Conservation (phyloP, 495 filamentous ascomycete genomes). For the Jackrogersella multiformis region DNA sequence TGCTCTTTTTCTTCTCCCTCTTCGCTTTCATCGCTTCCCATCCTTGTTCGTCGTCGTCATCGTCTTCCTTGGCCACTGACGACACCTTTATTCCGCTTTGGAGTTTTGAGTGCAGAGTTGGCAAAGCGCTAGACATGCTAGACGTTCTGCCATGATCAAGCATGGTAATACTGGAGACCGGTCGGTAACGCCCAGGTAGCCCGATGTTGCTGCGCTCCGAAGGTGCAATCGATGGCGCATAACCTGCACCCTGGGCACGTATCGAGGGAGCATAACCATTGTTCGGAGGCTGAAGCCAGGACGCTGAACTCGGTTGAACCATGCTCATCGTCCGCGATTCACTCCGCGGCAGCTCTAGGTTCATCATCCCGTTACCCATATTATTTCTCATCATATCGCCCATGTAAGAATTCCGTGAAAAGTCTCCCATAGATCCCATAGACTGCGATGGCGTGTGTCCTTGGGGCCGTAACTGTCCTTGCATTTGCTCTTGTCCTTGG, state of each 20-base stretch:
- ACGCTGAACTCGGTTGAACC: conserved; percentile 73
- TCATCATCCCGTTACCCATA: conserved; percentile 39
- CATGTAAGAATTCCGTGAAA: conserved; percentile 56
- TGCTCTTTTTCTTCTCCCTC: conserved; percentile 78
- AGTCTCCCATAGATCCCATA: conserved; percentile 47
- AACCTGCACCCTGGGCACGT: conserved; percentile 54
- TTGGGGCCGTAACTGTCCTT: conserved; percentile 44
- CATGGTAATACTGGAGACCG: conserved; percentile 68
- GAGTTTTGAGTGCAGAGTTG: conserved; percentile 37
- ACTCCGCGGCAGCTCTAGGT: conserved; percentile 48
- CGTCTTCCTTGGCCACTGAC: conserved; percentile 56
- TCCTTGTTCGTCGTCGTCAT: conserved; percentile 80
- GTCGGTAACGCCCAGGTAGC: conserved; percentile 88
- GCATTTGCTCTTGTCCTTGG: conserved; percentile 41
- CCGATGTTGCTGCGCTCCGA: conserved; percentile 95
- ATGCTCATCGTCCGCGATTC: conserved; percentile 77
- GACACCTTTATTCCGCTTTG: conserved; percentile 35
- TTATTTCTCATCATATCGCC: conserved; percentile 49
- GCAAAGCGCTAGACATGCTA: conserved; percentile 61
- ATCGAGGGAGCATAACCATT: conserved; percentile 59
- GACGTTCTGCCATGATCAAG: conserved; percentile 57
- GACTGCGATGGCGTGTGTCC: conserved; percentile 49
- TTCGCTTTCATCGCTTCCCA: conserved; percentile 90
- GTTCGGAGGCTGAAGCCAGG: conserved; percentile 56
- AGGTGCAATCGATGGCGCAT: conserved; percentile 79